Conservation (phyloP, 768 basidiomycete genomes). For the Kwoniella dendrophila region DNA sequence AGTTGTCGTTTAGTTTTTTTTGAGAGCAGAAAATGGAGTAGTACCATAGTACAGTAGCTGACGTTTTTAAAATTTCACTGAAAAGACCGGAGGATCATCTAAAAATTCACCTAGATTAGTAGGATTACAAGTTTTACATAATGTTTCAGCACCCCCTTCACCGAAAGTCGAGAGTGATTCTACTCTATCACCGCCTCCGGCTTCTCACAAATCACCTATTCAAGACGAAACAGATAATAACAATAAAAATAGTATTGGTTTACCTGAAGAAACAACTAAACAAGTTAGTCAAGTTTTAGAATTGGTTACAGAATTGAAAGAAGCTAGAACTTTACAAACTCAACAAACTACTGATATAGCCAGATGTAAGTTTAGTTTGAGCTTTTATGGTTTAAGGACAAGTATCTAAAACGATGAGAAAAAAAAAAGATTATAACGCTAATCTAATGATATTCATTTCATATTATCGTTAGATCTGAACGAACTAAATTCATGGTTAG, state of each 20-base stretch:
- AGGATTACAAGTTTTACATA: slow-evolving; percentile 44
- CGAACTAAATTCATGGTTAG: slow-evolving; percentile 68
- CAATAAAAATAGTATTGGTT: not conserved
- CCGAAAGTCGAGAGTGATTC: slow-evolving; percentile 3
- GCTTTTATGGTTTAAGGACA: too few relatives aligned
- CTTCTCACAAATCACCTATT: not conserved
- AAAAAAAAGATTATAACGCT: not conserved
- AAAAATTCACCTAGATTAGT: slow-evolving; percentile 38
- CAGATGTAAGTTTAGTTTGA: slow-evolving; percentile 52
- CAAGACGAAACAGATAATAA: not conserved
- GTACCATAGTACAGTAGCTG: too few relatives aligned
- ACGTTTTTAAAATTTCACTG: too few relatives aligned
- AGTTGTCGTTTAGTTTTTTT: too few relatives aligned
- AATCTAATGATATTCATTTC: not conserved
- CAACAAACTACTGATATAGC: slow-evolving; percentile 56
- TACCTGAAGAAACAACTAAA: slow-evolving; percentile 27
- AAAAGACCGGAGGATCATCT: slow-evolving; percentile 39
- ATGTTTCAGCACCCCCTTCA: slow-evolving; percentile 24
- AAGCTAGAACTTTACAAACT: slow-evolving; percentile 45
- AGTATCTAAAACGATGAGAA: not conserved
- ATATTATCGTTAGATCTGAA: slow-evolving; percentile 40
- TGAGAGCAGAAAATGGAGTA: too few relatives aligned
- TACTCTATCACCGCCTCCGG: slow-evolving; percentile 4
- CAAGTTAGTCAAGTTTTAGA: slow-evolving; percentile 46
- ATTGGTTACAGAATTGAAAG: slow-evolving; percentile 49